Base-by-base conservation (phyloP, 2,329 filamentous ascomycete genomes). In the Sporothrix globosa region DNA sequence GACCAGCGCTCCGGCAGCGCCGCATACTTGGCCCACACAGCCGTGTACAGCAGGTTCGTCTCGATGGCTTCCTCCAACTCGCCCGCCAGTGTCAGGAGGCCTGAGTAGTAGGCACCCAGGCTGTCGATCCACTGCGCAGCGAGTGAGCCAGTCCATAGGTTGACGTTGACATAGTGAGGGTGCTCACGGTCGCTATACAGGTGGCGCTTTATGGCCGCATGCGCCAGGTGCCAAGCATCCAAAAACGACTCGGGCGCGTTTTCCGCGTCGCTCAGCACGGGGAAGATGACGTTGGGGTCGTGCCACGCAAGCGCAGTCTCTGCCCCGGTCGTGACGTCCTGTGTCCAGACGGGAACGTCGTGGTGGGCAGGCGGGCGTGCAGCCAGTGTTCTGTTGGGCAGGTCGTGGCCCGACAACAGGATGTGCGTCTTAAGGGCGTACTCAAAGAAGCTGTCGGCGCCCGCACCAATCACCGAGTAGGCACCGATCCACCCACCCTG, bases 401-500 rank as follows among this genome's bases (percentile, higher is more conserved):
- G 79, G 17, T 84, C 85, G 71, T 91, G 88, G 1, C 92, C 92
- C 2, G 95, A 97, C 27, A 98, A 87, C 30, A 99, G 81, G 72
- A 99, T 92, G 77, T 97, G 90, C 21, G 93, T 93, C 81, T 99
- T 99, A 76, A 98, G 86, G 3, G 96, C 94, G 80, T 99, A 99
- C 81, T 99, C 96, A 77, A 97, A 98, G 82, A 99, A 99, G 81
- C 94, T 97, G 81, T 99, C 96, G 76, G 97, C 93, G 52, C 96
- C 96, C 9, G 96, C 96, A 66, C 96, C 96, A 75, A 99, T 97
- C 41, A 96, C 95, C n/a, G 95, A 90, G 78, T 92, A 94, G 1
- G 92, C 87, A 10, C 91, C 91, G 46, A 96, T 90, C 96, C 96
- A 99, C 74, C 91, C 86, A 0, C 95, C 96, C 39, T 89, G 91